phyloP scores from a whole-genome alignment of 2,329 filamentous ascomycete species.

The Metarhizium anisopliae region DNA sequence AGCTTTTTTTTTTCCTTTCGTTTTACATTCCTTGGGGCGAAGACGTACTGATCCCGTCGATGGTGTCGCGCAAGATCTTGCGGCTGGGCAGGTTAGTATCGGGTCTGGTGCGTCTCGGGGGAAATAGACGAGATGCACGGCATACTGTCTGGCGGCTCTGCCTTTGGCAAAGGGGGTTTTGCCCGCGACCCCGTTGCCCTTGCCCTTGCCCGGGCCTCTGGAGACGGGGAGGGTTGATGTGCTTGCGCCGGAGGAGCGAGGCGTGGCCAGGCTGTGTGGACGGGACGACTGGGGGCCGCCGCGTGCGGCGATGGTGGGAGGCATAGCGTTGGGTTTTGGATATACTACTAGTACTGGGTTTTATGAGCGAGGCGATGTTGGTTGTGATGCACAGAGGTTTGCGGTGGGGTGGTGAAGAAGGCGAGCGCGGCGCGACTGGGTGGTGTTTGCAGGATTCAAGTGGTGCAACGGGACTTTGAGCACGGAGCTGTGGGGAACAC shows the following conservation, averaged over 20 bases:
- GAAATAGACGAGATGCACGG: not conserved
- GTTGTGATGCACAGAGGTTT: too few species aligned
- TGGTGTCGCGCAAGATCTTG: conserved; percentile 11
- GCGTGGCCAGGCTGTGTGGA: not conserved
- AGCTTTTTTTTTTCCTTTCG: not conserved
- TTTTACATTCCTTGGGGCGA: not conserved
- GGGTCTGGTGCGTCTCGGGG: too few species aligned
- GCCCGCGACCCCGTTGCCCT: not conserved
- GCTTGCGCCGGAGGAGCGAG: not conserved
- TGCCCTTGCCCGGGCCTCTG: not conserved
- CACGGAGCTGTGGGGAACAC: too few species aligned
- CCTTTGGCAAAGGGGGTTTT: conserved; percentile 3
- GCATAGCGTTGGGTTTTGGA: not conserved
- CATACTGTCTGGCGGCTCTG: conserved; percentile 2
- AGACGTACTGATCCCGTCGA: conserved; percentile 10
- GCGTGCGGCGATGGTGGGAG: not conserved
- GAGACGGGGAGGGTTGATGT: not conserved
- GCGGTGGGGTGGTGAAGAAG: too few species aligned
- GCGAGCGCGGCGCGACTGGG: too few species aligned
- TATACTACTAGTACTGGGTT: too few species aligned
- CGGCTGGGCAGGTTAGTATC: conserved; percentile 1
- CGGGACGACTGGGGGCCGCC: conserved; percentile 1
- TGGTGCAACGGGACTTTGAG: too few species aligned
- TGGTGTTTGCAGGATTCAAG: too few species aligned
- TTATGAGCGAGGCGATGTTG: too few species aligned